Evolutionary conservation across 345 rosid species (phyloP).

Genomic region (Populus deltoides): DNA sequence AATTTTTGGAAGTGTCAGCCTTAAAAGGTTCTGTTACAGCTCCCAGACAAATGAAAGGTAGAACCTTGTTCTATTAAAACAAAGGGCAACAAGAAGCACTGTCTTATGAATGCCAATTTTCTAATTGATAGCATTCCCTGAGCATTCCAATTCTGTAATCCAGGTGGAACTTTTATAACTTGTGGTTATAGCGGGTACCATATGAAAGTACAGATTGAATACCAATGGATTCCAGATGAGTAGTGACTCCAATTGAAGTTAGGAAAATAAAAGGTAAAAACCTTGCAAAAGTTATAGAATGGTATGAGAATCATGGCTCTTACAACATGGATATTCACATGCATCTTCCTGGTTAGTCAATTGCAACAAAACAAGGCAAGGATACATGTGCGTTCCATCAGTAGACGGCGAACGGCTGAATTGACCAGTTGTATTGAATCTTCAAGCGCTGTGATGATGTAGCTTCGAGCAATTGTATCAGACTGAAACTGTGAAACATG

Average conservation of each 20-base stretch:
- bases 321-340: too few relatives aligned
- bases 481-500: slow-evolving; percentile 78
- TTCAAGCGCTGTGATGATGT: slow-evolving; percentile 81
- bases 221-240: neutral
- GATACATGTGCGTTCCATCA: slow-evolving; percentile 94
- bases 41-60: neutral
- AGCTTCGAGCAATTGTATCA: slow-evolving; percentile 90
- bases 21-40: neutral
- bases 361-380: slow-evolving; percentile 33
- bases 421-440: slow-evolving; percentile 82
- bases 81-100: neutral
- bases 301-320: neutral
- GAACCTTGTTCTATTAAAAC: neutral
- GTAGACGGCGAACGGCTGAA: slow-evolving; percentile 73
- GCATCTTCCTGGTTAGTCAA: neutral
- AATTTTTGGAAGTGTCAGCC: neutral
- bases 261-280: neutral
- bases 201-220: neutral
- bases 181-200: neutral
- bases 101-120: neutral
- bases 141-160: neutral
- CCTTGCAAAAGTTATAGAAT: neutral
- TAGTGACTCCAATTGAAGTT: neutral
- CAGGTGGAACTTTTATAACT: neutral
- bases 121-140: neutral